Evolutionary conservation across 2,329 filamentous ascomycete species (phyloP).

Genomic region (Cladorrhinum sp.): DNA sequence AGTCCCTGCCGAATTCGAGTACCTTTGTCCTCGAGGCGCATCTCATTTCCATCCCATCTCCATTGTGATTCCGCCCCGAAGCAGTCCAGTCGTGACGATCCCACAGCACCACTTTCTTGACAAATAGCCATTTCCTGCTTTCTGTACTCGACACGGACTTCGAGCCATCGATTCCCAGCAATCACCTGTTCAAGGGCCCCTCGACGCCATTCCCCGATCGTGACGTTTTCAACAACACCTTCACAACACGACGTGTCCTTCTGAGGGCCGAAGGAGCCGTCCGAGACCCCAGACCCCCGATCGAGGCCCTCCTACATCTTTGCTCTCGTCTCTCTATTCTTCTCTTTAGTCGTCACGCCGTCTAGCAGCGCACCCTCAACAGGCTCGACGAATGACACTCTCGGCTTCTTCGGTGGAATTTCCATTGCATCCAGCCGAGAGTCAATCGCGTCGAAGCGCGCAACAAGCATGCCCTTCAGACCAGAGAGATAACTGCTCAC

Average conservation of each 20-base stretch:
- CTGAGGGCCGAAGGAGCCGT: conserved; percentile 5
- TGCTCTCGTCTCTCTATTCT: neutral
- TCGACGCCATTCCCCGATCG: conserved; percentile 4
- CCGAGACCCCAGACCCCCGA: neutral
- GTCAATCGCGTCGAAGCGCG: conserved; percentile 39
- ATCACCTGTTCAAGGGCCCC: neutral
- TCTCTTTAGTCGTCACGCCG: neutral
- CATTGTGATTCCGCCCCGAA: conserved; percentile 25
- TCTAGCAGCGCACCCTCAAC: conserved; percentile 14
- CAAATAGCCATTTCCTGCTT: neutral
- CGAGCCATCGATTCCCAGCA: neutral
- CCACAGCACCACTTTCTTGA: conserved; percentile 17
- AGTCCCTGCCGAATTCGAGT: conserved; percentile 26
- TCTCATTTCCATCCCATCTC: conserved; percentile 22
- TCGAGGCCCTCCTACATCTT: neutral
- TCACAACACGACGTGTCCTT: conserved; percentile 13
- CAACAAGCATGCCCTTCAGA: conserved; percentile 59
- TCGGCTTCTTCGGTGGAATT: conserved; percentile 16
- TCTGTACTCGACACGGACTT: neutral
- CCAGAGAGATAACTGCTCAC: conserved; percentile 47
- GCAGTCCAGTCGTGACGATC: conserved; percentile 14
- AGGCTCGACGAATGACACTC: conserved; percentile 25
- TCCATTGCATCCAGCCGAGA: conserved; percentile 11
- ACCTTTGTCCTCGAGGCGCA: conserved; percentile 33
- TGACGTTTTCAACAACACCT: conserved; percentile 12